Evolutionary conservation across 371 early-diverging fungal genomes (phyloP), one percentile per base, ranked within the genome.

Genomic region (Catenaria anguillulae): DNA sequence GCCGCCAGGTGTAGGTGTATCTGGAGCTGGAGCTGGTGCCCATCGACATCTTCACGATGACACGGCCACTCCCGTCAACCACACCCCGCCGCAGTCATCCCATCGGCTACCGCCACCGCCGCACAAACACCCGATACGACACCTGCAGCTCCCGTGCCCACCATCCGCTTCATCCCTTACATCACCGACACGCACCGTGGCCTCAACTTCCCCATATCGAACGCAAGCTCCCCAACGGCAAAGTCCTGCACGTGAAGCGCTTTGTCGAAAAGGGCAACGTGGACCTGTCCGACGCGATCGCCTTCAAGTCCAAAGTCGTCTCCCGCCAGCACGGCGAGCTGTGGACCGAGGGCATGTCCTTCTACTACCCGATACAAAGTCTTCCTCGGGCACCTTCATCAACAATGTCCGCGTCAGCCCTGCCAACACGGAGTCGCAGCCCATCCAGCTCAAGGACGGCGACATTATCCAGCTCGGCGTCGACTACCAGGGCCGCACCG

Each of bases 361-460:
- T 97, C 40, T 95, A 75, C 67, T 82, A 95, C 60, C 80, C 62
- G 97, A 97, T 73, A 89, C 89, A 36, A 90, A 87, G 62, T 89
- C 89, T 56, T 93, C 93, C 10, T 92, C 93, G 26, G 97, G 97
- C 24, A 97, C 97, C 19, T 97, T 95, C 69, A 73, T 95, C 50
- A 97, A 97, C 77, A 88, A 89, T 70, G 80, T 89, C 66, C 77
- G 97, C 5, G 71, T 97, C 26, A 84, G 87, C 55, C 83, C 92
- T 17, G 86, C 93, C 6, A 85, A 85, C 17, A 84, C 86, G 60
- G 93, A 92, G 67, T 88, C 89, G 56, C 69, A 79, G 59, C 85
- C 93, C 33, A 82, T 81, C 26, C 83, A 79, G 45, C 70, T 97
- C 59, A 81, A 86, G 66, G 91, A 94, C 73, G 90, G 90, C 23